Percentiles rank a stretch among this genome's conserved stretches.
Evolutionary conservation across 1,139 yeast species (phyloP).

Genomic region (Diutina pseudorugosa): DNA sequence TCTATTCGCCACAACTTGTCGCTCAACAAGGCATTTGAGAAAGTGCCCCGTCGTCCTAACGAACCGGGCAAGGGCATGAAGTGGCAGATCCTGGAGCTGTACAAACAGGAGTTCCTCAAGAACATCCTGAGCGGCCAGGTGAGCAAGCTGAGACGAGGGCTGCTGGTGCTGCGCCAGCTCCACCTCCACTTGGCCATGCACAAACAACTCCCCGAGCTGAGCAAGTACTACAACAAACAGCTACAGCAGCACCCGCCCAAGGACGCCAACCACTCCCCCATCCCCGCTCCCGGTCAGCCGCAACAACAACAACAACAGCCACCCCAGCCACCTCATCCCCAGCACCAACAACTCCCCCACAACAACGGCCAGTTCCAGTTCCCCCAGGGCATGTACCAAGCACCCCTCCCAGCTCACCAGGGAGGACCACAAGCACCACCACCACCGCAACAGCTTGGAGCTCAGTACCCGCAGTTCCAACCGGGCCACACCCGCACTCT

Average conservation of each 20-base stretch:
- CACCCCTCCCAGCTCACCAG: background rate
- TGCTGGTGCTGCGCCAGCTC: slow-evolving; percentile 65
- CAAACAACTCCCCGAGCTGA: slow-evolving; percentile 46
- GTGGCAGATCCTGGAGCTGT: slow-evolving; percentile 88
- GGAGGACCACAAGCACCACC: background rate
- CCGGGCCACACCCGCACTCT: slow-evolving; percentile 1
- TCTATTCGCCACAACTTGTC: slow-evolving; percentile 76
- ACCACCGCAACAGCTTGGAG: background rate
- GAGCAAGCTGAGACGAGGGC: slow-evolving; percentile 65
- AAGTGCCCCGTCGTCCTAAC: slow-evolving; percentile 87
- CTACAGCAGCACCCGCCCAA: slow-evolving; percentile 10
- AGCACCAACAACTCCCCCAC: background rate
- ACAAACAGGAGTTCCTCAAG: slow-evolving; percentile 70
- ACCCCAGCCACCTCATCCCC: background rate
- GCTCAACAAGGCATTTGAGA: slow-evolving; percentile 78
- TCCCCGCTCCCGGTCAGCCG: background rate
- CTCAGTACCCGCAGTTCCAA: background rate
- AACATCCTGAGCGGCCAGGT: slow-evolving; percentile 68
- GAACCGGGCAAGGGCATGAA: slow-evolving; percentile 99
- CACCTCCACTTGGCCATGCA: slow-evolving; percentile 67
- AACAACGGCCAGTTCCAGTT: background rate
- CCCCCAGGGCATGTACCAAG: slow-evolving; percentile 1
- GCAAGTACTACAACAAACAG: slow-evolving; percentile 9
- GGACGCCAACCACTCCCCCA: background rate
- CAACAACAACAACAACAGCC: background rate